These are phyloP conservation scores for Pugionium dolabratum DNA, from an alignment of 345 rosid species.

Conservation along the genomic window DNA sequence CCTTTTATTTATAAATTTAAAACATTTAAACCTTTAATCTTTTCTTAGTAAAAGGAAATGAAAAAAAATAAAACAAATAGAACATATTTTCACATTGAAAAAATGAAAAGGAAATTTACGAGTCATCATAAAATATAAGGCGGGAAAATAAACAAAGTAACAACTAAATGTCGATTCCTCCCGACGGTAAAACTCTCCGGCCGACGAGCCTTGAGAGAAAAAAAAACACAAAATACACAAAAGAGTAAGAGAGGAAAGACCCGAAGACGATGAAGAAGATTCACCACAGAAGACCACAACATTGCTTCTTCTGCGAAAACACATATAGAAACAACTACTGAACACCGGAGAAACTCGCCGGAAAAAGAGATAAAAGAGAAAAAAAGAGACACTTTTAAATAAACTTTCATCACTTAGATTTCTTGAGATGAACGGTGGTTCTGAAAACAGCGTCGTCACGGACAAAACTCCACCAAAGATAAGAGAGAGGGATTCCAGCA, in stretches of 20 bases:
- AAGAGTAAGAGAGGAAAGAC: constrained; percentile 24
- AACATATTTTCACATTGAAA: constrained; percentile 14
- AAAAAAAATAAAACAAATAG: constrained; percentile 6
- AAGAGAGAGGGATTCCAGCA: constrained; percentile 65
- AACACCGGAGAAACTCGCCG: constrained; percentile 42
- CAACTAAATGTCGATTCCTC: constrained; percentile 32
- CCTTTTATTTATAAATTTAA: too few relatives aligned
- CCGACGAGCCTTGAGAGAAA: constrained; percentile 35
- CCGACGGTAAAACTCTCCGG: constrained; percentile 41
- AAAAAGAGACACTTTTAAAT: background rate
- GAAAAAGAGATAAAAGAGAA: constrained; percentile 27
- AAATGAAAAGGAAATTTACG: background rate
- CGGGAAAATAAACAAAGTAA: constrained; percentile 3
- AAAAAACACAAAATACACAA: constrained; percentile 6
- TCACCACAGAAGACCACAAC: constrained; percentile 36
- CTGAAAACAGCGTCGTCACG: constrained; percentile 76
- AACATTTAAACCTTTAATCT: too few relatives aligned
- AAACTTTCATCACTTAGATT: constrained; percentile 44
- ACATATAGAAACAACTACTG: constrained; percentile 31
- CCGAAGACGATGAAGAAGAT: constrained; percentile 23
- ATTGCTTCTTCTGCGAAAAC: constrained; percentile 35
- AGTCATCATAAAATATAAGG: background rate
- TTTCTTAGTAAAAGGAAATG: background rate
- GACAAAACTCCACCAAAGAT: constrained; percentile 87
- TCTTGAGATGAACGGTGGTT: constrained; percentile 63